Conservation (phyloP, 139 green algal species). For the Prasinococcaceae sp. region DNA sequence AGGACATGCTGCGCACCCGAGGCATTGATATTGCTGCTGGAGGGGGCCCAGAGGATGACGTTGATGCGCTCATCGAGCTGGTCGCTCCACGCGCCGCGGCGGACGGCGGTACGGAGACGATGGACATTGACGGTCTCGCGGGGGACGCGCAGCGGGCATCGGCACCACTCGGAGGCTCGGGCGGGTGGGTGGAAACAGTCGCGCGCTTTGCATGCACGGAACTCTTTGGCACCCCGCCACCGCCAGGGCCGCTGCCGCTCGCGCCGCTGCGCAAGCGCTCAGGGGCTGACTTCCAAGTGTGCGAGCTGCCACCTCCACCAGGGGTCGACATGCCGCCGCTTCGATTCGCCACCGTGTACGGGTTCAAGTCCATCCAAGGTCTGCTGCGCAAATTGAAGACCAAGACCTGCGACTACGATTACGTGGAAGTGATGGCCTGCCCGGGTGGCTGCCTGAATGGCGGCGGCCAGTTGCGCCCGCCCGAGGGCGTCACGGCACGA, state of each 20-base stretch:
- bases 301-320: neutral
- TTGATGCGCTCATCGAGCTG: too few species aligned
- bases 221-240: too few species aligned
- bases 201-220: too few species aligned
- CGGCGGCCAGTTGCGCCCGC: constrained; percentile 65
- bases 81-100: too few species aligned
- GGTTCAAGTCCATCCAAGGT: constrained; percentile 95
- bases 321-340: constrained; percentile 36
- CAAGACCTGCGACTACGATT: constrained; percentile 64
- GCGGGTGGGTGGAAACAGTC: too few species aligned
- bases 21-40: too few species aligned
- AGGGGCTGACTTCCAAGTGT: neutral
- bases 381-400: constrained; percentile 74
- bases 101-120: too few species aligned
- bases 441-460: constrained; percentile 86
- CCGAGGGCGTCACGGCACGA: constrained; percentile 13
- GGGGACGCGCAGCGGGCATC: too few species aligned
- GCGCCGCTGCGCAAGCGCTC: neutral
- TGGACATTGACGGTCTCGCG: too few species aligned
- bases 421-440: constrained; percentile 96
- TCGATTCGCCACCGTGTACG: constrained; percentile 66
- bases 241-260: neutral
- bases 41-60: too few species aligned
- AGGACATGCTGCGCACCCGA: too few species aligned
- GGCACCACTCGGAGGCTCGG: too few species aligned